Evolutionary conservation across 2,329 filamentous ascomycete species (phyloP), one percentile per base, ranked within the genome.

Genomic region (Emmonsiellopsis sp.): DNA sequence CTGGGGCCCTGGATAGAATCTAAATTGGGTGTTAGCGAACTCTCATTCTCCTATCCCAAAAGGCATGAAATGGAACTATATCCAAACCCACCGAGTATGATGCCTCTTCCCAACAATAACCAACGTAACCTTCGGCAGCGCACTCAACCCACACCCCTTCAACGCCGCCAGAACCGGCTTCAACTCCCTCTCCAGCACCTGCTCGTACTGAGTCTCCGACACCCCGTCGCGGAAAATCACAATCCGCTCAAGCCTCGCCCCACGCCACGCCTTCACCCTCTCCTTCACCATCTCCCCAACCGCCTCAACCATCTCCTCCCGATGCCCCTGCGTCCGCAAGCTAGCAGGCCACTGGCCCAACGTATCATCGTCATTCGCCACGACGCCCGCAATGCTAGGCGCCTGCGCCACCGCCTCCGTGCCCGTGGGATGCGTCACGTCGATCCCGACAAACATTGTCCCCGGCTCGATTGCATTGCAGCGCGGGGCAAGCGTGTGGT

Each of bases 211-310:
- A 0, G 88, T 84, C 61, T 95, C 90, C 0, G 88, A 93, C 0
- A 95, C 88, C 37, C 91, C 91, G 61, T 95, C 91, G 31, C 91
- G 84, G 72, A 88, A 96, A 42, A 95, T 81, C 57, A 96, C 71
- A 42, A 95, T 85, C 61, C 88, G 87, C 21, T 82, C 75, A 0
- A 89, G 89, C 65, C 87, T 86, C 44, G 75, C 64, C 46, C 73
- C 73, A 34, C 73, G 70, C 85, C 86, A 95, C 1, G 86, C 69
- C 6, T 66, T 60, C 0, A 95, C 73, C 0, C 87, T 83, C 3
- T 78, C 77, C 13, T 74, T 69, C 52, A 94, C 80, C 60, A 85
- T 82, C 0, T 73, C 70, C 5, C 78, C 72, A 0, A 95, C 73
- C 0, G 76, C 74, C 2, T 76, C 72, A 0, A 91, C 78, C 81